phyloP scores from a whole-genome alignment of 2,329 filamentous ascomycete species.

The Orbilia oligospora region DNA sequence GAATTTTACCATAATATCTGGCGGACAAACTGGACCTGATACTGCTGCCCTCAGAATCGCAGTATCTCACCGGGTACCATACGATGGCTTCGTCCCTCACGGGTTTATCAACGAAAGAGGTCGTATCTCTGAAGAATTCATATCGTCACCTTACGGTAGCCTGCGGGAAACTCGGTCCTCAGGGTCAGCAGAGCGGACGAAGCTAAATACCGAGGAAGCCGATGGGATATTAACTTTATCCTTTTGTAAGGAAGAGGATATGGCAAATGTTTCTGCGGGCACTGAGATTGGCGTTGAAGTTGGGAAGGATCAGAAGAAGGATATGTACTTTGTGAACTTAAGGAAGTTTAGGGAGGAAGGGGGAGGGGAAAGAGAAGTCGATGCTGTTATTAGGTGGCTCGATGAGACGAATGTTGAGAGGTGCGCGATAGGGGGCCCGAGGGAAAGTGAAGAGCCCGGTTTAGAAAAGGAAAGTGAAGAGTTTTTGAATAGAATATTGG shows the following conservation, averaged over 20 bases:
- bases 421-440: constrained; percentile 52
- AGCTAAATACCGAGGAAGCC: constrained; percentile 44
- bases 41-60: constrained; percentile 53
- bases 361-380: constrained; percentile 27
- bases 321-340: constrained; percentile 55
- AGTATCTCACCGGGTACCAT: constrained; percentile 43
- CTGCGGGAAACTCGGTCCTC: constrained; percentile 39
- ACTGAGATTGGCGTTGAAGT: constrained; percentile 39
- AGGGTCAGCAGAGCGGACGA: constrained; percentile 40
- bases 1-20: constrained; percentile 56
- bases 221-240: constrained; percentile 54
- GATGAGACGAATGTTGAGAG: constrained; percentile 48
- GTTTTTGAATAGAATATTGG: constrained; percentile 41
- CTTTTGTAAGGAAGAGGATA: constrained; percentile 33
- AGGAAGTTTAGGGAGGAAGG: constrained; percentile 31
- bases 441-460: constrained; percentile 54
- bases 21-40: constrained; percentile 55
- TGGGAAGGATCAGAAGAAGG: constrained; percentile 28
- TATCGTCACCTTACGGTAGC: constrained; percentile 39
- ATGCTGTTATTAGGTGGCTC: constrained; percentile 47
- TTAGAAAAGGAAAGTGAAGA: constrained; percentile 44
- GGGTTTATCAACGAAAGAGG: constrained; percentile 54
- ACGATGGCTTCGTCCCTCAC: constrained; percentile 49
- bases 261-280: constrained; percentile 30
- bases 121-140: constrained; percentile 39